Evolutionary conservation across 2,329 filamentous ascomycete species (phyloP), one percentile per base, ranked within the genome.

Genomic region (Pezicula radicicola): DNA sequence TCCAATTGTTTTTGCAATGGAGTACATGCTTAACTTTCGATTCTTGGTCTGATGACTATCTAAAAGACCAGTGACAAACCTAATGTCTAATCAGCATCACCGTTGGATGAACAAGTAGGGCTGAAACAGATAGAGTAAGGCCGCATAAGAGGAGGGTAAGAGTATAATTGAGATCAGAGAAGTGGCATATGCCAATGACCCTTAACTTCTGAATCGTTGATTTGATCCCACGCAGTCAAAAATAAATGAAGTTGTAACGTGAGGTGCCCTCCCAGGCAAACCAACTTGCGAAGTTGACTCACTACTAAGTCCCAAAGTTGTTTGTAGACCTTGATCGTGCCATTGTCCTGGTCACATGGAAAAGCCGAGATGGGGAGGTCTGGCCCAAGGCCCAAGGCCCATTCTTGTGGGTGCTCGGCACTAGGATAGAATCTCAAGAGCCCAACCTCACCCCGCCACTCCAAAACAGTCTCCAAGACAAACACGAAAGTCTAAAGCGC

Each of bases 51-150:
- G 85, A 61, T 87, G 84, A 45, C 85, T 81, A 67, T 94, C 89
- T 45, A 91, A 76, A 52, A 93, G 80, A 39, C 89, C 89, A 1
- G 89, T 94, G 19, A 93, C 87, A 67, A 94, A 94, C 56, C 85
- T 88, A 45, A 6, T 42, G 13, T 18, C n/a, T 15, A 13, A 21
- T 52, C 41, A 36, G 57, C 52, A 52, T 54, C 19, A 52, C 48
- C 13, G 16, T 39, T 25, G 15, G 16, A 28, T 13, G 28, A 46
- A 27, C 10, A 46, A 28, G 21, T n/a, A 27, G n/a, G 10, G 6
- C 5, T 35, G 36, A 42, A 15, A 6, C 19, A 25, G 16, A n/a
- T 7, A 5, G 28, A 33, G 36, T 7, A 45, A 25, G 42, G 6
- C 10, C 2, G 25, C 25, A n/a, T 46, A 30, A 46, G 43, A 9